phyloP scores from a whole-genome alignment of 169 alveolate species.

The Neospora caninum region DNA sequence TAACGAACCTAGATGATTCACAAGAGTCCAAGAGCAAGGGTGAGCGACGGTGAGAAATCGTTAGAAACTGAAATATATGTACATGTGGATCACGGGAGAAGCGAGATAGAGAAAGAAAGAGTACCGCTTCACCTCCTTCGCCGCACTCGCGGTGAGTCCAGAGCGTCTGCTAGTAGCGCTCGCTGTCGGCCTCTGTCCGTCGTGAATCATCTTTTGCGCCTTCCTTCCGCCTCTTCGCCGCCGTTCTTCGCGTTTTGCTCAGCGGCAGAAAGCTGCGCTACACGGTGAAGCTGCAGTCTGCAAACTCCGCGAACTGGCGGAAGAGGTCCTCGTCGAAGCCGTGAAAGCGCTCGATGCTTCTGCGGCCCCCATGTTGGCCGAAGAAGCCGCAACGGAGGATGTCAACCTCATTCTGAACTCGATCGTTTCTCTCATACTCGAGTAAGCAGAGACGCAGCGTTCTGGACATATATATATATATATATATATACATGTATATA shows the following conservation, averaged over 20 bases:
- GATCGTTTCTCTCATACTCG: background rate
- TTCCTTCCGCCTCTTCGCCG: too few relatives aligned
- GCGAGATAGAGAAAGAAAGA: too few relatives aligned
- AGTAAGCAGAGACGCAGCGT: background rate
- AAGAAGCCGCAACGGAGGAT: background rate
- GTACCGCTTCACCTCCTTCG: too few relatives aligned
- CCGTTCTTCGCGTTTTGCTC: background rate
- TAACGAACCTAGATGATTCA: too few relatives aligned
- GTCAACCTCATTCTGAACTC: background rate
- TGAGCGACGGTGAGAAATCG: too few relatives aligned
- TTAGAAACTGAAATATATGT: too few relatives aligned
- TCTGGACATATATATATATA: background rate
- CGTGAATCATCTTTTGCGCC: too few relatives aligned
- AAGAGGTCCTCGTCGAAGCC: conserved; percentile 55
- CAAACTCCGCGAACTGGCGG: conserved; percentile 40
- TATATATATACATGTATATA: conserved; percentile 6
- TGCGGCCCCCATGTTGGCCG: conserved; percentile 43
- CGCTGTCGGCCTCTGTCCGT: too few relatives aligned
- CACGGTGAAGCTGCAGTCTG: background rate
- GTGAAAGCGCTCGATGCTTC: conserved; percentile 50
- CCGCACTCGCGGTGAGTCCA: too few relatives aligned
- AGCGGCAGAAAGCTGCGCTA: background rate
- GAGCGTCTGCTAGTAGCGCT: too few relatives aligned
- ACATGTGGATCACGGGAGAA: too few relatives aligned
- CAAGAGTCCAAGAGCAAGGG: too few relatives aligned